Evolutionary conservation across 2,329 filamentous ascomycete genomes (phyloP).

Genomic region (Trichoderma semiorbis): DNA sequence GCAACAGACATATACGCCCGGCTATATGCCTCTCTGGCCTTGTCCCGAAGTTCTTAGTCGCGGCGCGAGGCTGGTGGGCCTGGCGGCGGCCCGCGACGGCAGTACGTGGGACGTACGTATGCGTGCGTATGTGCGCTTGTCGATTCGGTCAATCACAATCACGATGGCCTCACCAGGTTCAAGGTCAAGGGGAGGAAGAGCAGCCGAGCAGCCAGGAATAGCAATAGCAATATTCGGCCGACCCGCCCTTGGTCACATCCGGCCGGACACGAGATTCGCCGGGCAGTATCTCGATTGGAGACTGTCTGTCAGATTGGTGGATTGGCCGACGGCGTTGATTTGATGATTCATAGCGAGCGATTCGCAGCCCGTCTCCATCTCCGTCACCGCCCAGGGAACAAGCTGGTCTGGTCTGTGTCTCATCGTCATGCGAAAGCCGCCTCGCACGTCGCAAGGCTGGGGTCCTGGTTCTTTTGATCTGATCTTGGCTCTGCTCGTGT

Average conservation of each 20-base stretch:
- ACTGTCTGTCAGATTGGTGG: background rate
- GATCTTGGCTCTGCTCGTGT: background rate
- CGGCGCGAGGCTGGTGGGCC: background rate
- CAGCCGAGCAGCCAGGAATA: background rate
- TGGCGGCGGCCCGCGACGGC: background rate
- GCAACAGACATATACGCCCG: background rate
- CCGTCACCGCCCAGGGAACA: background rate
- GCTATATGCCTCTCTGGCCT: background rate
- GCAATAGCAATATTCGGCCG: background rate
- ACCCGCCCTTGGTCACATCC: background rate
- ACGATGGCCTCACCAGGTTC: background rate
- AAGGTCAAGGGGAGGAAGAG: background rate
- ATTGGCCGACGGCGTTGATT: background rate
- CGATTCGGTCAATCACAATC: background rate
- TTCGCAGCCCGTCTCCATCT: background rate
- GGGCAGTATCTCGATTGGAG: background rate
- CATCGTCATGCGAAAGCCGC: constrained; percentile 6
- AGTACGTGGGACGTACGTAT: background rate
- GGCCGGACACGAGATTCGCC: background rate
- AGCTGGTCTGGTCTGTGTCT: background rate
- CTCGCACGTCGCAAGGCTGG: constrained; percentile 14
- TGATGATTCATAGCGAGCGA: background rate
- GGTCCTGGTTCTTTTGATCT: background rate
- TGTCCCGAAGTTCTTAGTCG: background rate
- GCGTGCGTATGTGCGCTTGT: background rate